Evolutionary conservation across 108 stramenopile genomes (phyloP).

Genomic region (Pseudonitzschia multistriata): DNA sequence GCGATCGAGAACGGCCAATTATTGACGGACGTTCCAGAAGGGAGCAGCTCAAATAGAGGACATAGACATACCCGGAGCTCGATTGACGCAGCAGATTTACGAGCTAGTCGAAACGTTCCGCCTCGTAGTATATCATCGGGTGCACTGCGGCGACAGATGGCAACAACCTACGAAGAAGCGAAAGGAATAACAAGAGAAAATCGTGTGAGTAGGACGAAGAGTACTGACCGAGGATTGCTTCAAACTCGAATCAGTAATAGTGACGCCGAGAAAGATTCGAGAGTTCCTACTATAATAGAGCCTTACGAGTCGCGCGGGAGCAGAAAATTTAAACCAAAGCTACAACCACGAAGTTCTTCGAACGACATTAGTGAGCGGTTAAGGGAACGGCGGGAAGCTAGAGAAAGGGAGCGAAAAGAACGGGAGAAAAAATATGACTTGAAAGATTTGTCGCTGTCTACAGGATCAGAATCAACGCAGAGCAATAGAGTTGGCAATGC

Average conservation of each 20-base stretch:
- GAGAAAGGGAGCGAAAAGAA: conserved; percentile 25
- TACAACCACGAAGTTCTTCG: not conserved
- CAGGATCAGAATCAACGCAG: not conserved
- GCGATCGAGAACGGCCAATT: not conserved
- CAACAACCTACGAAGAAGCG: not conserved
- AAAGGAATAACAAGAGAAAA: not conserved
- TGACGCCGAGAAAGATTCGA: too few relatives aligned
- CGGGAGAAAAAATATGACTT: conserved; percentile 8
- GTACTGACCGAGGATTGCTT: conserved; percentile 7
- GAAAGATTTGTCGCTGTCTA: too few relatives aligned
- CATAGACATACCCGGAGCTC: not conserved
- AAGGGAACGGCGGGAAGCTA: conserved; percentile 30
- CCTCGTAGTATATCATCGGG: conserved; percentile 2
- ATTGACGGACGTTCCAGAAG: not conserved
- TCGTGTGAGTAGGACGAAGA: conserved; percentile 4
- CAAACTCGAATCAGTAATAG: too few relatives aligned
- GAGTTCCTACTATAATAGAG: too few relatives aligned
- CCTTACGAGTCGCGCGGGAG: not conserved
- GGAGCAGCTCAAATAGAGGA: not conserved
- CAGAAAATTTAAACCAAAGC: not conserved
- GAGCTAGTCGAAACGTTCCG: not conserved
- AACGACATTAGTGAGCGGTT: conserved; percentile 26
- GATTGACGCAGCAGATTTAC: not conserved
- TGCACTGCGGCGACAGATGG: not conserved
- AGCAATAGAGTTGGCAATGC: not conserved